Conservation (phyloP, 768 basidiomycete genomes). For the Trametes cubensis region DNA sequence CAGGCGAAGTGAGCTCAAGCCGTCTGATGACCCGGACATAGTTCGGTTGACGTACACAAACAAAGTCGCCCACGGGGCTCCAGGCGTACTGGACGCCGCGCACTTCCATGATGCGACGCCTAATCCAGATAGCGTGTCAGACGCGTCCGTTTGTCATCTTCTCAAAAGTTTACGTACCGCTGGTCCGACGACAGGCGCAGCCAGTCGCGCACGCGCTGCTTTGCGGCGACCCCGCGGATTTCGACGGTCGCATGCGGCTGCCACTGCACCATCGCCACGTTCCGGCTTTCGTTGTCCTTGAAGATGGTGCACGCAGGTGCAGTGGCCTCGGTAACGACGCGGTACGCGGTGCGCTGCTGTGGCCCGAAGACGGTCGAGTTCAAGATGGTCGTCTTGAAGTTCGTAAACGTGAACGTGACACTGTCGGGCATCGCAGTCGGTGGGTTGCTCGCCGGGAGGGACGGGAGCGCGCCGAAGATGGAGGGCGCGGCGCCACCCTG, state of each 20-base stretch:
- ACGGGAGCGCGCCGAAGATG: slow-evolving; percentile 66
- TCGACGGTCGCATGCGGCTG: slow-evolving; percentile 51
- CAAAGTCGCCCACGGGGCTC: slow-evolving; percentile 54
- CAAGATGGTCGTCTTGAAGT: slow-evolving; percentile 53
- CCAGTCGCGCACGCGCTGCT: slow-evolving; percentile 56
- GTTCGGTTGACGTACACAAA: slow-evolving; percentile 46
- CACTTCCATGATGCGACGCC: slow-evolving; percentile 51
- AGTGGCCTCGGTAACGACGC: slow-evolving; percentile 51
- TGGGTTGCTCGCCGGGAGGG: slow-evolving; percentile 36
- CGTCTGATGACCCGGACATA: not conserved
- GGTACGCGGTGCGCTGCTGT: slow-evolving; percentile 49
- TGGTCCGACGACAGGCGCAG: slow-evolving; percentile 52
- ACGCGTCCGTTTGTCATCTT: not conserved
- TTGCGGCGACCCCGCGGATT: slow-evolving; percentile 50
- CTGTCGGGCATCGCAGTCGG: slow-evolving; percentile 34
- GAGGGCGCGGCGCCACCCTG: slow-evolving; percentile 45
- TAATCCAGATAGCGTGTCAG: slow-evolving; percentile 15
- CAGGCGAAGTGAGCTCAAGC: slow-evolving; percentile 1
- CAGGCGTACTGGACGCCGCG: slow-evolving; percentile 55
- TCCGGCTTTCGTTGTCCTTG: slow-evolving; percentile 50
- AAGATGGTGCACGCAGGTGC: slow-evolving; percentile 57
- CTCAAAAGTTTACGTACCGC: slow-evolving; percentile 37
- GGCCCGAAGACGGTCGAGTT: slow-evolving; percentile 59
- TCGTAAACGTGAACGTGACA: slow-evolving; percentile 52
- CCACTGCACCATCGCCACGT: slow-evolving; percentile 64